Base-by-base conservation (phyloP, 108 stramenopile species). In the Bacterosira constricta region DNA sequence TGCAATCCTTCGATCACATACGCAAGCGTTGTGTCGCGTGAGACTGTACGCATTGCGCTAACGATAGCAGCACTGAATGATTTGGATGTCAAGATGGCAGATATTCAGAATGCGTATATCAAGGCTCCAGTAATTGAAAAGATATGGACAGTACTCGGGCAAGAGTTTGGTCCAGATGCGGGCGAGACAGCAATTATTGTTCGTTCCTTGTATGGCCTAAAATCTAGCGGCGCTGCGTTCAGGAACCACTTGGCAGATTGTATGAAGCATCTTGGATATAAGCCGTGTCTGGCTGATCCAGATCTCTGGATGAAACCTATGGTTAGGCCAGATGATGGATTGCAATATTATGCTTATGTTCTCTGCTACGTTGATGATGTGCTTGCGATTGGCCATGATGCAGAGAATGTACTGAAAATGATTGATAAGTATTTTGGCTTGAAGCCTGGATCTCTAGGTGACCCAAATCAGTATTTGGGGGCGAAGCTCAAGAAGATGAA, bases 401-500 rank as follows among this genome's bases (percentile, higher is more conserved):
- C 62, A 13, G 23, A 27, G 15, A 27, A 27, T 20, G 62, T 63
- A 3, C 29, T 63, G 31, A 9, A 30, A 3, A 17, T 18, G 6
- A 26, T 45, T 17, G 31, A 63, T 29, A 47, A 46, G 21, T 63
- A 63, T 30, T 31, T 63, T n/a, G 12, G 12, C 26, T n/a, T 63
- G 29, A 39, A 60, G 38, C 53, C 53, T 3, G 64, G 50, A 30
- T 76, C 65, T 0, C 72, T 83, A 25, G 82, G 85, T 8, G 26
- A 38, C n/a, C 85, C 82, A 17, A 36, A 71, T 9, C 68, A 77
- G 10, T 83, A 83, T 44, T 67, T 86, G 31, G 85, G 82, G 3
- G 47, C 37, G 3, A 75, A 75, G 38, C 25, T 86, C 1, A 15
- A 52, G 21, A 46, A 77, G 66, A 52, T 77, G 9, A 26, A 17